A percentile compares a stretch with the other conserved stretches of the same genome.
Evolutionary conservation across 257 asterid species (phyloP).

Genomic region (Plantago major): DNA sequence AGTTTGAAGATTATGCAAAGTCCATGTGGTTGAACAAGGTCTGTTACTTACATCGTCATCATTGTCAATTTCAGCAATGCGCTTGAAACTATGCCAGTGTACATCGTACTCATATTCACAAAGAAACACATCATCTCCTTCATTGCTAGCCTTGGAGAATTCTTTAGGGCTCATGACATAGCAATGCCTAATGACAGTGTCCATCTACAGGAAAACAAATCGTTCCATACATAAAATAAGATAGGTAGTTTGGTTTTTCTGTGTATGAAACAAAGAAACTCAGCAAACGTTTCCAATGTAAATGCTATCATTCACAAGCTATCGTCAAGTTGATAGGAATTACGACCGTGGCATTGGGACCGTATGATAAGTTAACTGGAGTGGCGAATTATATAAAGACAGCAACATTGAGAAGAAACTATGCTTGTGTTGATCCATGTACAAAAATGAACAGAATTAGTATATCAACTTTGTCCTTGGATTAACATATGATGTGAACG

Average conservation of each 20-base stretch:
- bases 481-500: neutral
- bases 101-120: conserved; percentile 90
- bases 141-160: conserved; percentile 57
- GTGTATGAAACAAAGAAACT: conserved; percentile 3
- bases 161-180: conserved; percentile 69
- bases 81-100: conserved; percentile 81
- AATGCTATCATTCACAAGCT: no score
- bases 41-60: conserved; percentile 43
- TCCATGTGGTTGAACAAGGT: neutral
- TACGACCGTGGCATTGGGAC: neutral
- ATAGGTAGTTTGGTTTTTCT: neutral
- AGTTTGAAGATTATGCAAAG: conserved; percentile 24
- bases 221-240: conserved; percentile 8
- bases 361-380: neutral
- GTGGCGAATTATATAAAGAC: neutral
- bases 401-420: neutral
- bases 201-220: conserved; percentile 54
- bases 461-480: no score
- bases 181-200: conserved; percentile 75
- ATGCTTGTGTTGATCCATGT: conserved; percentile 9
- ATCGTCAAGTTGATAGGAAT: no score
- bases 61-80: conserved; percentile 62
- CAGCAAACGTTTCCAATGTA: no score
- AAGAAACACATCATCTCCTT: conserved; percentile 86
- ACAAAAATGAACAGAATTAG: neutral